phyloP scores from a whole-genome alignment of 495 filamentous ascomycete species.

The Neohortaea acidophila region DNA sequence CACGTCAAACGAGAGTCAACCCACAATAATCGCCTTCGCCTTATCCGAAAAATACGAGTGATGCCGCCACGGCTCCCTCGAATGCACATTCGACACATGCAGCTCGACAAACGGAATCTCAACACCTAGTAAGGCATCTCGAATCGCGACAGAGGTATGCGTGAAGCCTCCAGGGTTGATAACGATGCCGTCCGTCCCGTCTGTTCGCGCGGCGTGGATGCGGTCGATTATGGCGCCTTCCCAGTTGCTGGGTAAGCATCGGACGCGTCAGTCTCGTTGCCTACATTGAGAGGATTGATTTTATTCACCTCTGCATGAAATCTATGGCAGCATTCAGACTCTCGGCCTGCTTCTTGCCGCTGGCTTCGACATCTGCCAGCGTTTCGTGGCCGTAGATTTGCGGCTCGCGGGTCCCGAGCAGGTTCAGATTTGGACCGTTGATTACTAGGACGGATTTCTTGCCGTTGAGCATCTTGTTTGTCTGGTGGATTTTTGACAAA shows the following conservation, averaged over 20 bases:
- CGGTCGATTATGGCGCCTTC: slow-evolving; percentile 43
- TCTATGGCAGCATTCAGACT: slow-evolving; percentile 16
- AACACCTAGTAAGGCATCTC: slow-evolving; percentile 51
- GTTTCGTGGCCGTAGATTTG: slow-evolving; percentile 46
- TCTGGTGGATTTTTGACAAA: too few species aligned
- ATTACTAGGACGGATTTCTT: slow-evolving; percentile 46
- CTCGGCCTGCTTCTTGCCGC: slow-evolving; percentile 32
- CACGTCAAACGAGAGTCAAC: too few species aligned
- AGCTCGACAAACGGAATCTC: slow-evolving; percentile 55
- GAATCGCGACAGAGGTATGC: slow-evolving; percentile 51
- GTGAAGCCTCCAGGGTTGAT: slow-evolving; percentile 58
- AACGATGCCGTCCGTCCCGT: slow-evolving; percentile 32
- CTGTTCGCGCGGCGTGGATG: slow-evolving; percentile 33
- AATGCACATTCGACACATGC: slow-evolving; percentile 55
- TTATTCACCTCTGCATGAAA: too few species aligned
- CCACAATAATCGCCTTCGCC: slow-evolving; percentile 41
- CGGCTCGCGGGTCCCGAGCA: slow-evolving; percentile 57
- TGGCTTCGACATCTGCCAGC: slow-evolving; percentile 40
- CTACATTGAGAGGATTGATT: too few species aligned
- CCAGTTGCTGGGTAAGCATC: too few species aligned
- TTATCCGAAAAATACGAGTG: slow-evolving; percentile 58
- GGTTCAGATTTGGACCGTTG: slow-evolving; percentile 71
- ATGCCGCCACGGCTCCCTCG: slow-evolving; percentile 44
- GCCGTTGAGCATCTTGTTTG: too few species aligned
- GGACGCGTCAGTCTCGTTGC: too few species aligned